phyloP scores from a whole-genome alignment of 1,284 basidiomycete genomes.

The Erythrobasidium hasegawianum region DNA sequence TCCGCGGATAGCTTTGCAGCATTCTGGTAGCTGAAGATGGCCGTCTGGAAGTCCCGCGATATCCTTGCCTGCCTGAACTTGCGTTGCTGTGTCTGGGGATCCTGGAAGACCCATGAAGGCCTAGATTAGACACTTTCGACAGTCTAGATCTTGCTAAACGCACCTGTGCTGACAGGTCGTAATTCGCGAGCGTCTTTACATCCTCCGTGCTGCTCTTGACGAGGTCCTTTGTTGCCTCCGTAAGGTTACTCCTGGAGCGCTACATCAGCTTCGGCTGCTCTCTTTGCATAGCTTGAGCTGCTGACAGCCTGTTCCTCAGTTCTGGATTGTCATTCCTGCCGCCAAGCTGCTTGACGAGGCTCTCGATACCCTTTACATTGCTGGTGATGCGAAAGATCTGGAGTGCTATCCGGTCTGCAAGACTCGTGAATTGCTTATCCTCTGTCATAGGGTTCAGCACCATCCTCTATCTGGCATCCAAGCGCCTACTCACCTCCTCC shows the following conservation, averaged over 20 bases:
- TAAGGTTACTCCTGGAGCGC: slow-evolving; percentile 62
- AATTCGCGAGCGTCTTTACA: slow-evolving; percentile 73
- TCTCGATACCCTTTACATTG: slow-evolving; percentile 91
- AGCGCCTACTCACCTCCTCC: slow-evolving; percentile 6
- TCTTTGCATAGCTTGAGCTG: not conserved
- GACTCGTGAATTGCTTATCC: slow-evolving; percentile 28
- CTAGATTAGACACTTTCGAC: not conserved
- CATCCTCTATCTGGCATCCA: not conserved
- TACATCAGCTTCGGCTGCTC: not conserved
- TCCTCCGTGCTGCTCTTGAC: slow-evolving; percentile 90
- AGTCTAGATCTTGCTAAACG: not conserved
- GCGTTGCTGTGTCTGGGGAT: slow-evolving; percentile 43
- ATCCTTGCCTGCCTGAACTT: slow-evolving; percentile 71
- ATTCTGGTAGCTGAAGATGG: slow-evolving; percentile 82
- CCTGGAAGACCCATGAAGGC: slow-evolving; percentile 31
- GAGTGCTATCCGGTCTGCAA: slow-evolving; percentile 60
- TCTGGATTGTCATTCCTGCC: slow-evolving; percentile 68
- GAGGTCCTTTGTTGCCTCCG: slow-evolving; percentile 88
- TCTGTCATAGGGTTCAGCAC: slow-evolving; percentile 3
- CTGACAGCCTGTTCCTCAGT: slow-evolving; percentile 73
- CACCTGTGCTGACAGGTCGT: slow-evolving; percentile 31
- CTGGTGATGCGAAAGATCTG: slow-evolving; percentile 99
- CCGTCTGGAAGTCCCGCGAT: slow-evolving; percentile 84
- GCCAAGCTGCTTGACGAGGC: slow-evolving; percentile 85
- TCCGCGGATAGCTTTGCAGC: slow-evolving; percentile 87